These are phyloP conservation scores for Ogataea pilisensis DNA, from an alignment of 805 yeast species.

Conservation along the genomic window DNA sequence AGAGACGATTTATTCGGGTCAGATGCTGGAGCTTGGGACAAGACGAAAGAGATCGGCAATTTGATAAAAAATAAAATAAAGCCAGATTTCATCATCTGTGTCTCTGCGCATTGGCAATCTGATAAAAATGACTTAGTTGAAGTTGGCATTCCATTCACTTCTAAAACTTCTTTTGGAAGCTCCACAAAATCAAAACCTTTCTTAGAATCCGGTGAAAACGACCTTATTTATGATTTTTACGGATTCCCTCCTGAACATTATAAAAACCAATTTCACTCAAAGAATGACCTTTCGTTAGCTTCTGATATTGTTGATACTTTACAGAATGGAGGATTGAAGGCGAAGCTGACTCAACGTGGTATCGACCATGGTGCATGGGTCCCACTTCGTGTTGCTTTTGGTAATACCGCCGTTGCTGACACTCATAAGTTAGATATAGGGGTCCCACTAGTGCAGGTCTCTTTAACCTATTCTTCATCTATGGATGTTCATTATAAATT, in stretches of 20 bases:
- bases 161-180: constrained; percentile 2
- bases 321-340: constrained; percentile 37
- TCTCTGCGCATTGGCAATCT: constrained; percentile 80
- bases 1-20: constrained; percentile 45
- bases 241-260: constrained; percentile 69
- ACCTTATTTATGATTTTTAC: constrained; percentile 67
- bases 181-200: constrained; percentile 12
- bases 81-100: constrained; percentile 62
- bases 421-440: constrained; percentile 41
- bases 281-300: constrained; percentile 41
- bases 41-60: constrained; percentile 46
- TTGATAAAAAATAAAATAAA: constrained; percentile 44
- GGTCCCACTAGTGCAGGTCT: constrained; percentile 47
- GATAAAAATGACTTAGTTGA: constrained; percentile 38
- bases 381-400: constrained; percentile 69
- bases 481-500: constrained; percentile 44
- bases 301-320: constrained; percentile 40
- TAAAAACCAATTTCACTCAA: constrained; percentile 54
- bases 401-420: constrained; percentile 32
- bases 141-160: constrained; percentile 40
- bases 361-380: constrained; percentile 85
- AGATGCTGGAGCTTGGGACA: constrained; percentile 55
- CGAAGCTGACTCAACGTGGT: constrained; percentile 52
- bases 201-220: constrained; percentile 39
- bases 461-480: constrained; percentile 39